Percentiles rank a stretch among this genome's conserved stretches.
Evolutionary conservation across 2,329 filamentous ascomycete species (phyloP).

Genomic region (Hypomyces perniciosus): DNA sequence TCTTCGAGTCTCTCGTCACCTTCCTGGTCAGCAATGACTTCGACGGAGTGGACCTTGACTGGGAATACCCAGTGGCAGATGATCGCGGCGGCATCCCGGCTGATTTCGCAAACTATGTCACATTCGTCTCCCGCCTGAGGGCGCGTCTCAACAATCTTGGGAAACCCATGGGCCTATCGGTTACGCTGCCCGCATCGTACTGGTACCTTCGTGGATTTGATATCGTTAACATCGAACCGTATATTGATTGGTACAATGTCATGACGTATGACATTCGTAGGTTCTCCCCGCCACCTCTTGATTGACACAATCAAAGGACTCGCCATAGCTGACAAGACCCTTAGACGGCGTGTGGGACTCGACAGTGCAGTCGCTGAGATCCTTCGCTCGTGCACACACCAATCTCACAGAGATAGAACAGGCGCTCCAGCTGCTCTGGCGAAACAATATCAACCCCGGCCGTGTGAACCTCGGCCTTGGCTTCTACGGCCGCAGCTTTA

Average conservation of each 20-base stretch:
- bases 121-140: slow-evolving; percentile 15
- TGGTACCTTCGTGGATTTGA: slow-evolving; percentile 16
- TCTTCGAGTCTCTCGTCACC: slow-evolving; percentile 29
- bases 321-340: too few relatives aligned
- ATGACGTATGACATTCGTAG: slow-evolving; percentile 38
- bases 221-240: slow-evolving; percentile 10
- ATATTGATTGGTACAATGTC: slow-evolving; percentile 38
- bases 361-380: slow-evolving; percentile 20
- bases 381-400: slow-evolving; percentile 33
- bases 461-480: slow-evolving; percentile 39
- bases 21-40: slow-evolving; percentile 23
- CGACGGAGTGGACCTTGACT: slow-evolving; percentile 27
- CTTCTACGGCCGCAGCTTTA: slow-evolving; percentile 39
- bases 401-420: slow-evolving; percentile 42
- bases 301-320: too few relatives aligned
- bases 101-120: slow-evolving; percentile 21
- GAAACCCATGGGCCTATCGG: neutral
- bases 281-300: neutral
- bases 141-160: slow-evolving; percentile 14
- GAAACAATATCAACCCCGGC: slow-evolving; percentile 34
- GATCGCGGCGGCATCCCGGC: slow-evolving; percentile 21
- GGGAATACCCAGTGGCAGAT: slow-evolving; percentile 23
- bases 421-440: slow-evolving; percentile 42
- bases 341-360: slow-evolving; percentile 38
- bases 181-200: slow-evolving; percentile 11